Evolutionary conservation across 176 grass and related monocot genomes (phyloP).

Genomic region (Carex parvula): DNA sequence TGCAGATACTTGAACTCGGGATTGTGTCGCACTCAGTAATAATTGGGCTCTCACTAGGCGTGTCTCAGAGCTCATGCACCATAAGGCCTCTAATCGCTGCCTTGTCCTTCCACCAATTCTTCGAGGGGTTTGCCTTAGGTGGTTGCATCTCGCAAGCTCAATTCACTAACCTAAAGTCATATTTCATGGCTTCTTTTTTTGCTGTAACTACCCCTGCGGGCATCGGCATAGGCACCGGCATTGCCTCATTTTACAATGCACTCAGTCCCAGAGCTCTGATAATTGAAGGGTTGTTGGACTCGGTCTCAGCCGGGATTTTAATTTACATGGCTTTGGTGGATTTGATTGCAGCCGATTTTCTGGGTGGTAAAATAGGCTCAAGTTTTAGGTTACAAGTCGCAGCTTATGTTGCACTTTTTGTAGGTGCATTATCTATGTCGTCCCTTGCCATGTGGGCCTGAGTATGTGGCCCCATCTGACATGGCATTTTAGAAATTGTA

Average conservation of each 20-base stretch:
- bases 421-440: constrained; percentile 73
- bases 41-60: constrained; percentile 78
- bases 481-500: neutral
- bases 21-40: constrained; percentile 94
- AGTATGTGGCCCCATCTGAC: neutral
- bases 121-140: constrained; percentile 78
- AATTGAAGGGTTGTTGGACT: constrained; percentile 73
- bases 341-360: constrained; percentile 80
- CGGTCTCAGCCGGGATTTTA: constrained; percentile 76
- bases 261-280: constrained; percentile 67
- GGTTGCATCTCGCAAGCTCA: constrained; percentile 89
- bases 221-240: constrained; percentile 39
- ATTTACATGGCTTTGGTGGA: constrained; percentile 93
- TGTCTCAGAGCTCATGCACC: constrained; percentile 65
- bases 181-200: constrained; percentile 74
- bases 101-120: constrained; percentile 88
- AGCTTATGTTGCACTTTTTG: constrained; percentile 46
- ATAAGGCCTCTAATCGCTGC: constrained; percentile 67
- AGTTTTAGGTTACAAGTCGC: constrained; percentile 39
- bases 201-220: constrained; percentile 73
- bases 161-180: constrained; percentile 47
- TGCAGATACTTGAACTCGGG: constrained; percentile 86
- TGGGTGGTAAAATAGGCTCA: constrained; percentile 45
- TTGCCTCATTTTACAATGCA: constrained; percentile 67
- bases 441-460: constrained; percentile 74